phyloP scores from a whole-genome alignment of 352 stramenopile genomes.

The Lagenidium sp. region DNA sequence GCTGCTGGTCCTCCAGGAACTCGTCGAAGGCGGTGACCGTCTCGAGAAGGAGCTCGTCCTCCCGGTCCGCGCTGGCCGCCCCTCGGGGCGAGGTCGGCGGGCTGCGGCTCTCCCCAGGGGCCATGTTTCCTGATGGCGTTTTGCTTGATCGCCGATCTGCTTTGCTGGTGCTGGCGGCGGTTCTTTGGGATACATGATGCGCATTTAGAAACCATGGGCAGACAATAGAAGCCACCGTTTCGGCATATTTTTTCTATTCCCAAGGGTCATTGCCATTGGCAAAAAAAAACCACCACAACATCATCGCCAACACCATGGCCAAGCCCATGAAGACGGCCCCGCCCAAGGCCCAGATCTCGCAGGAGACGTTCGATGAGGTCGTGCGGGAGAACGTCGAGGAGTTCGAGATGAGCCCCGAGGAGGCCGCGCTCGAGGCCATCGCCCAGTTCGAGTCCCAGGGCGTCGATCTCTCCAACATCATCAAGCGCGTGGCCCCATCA shows the following conservation, averaged over 20 bases:
- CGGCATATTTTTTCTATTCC: too few species aligned
- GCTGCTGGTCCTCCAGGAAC: constrained; percentile 43
- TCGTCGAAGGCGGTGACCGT: constrained; percentile 32
- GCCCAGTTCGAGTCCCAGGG: constrained; percentile 83
- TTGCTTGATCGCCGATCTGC: too few species aligned
- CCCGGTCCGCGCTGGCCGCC: constrained; percentile 1
- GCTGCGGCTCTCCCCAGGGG: background rate
- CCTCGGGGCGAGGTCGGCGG: too few species aligned
- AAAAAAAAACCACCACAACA: too few species aligned
- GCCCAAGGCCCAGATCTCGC: constrained; percentile 63
- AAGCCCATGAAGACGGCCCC: constrained; percentile 12
- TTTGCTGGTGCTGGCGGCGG: too few species aligned
- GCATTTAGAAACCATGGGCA: constrained; percentile 5
- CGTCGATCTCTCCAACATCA: constrained; percentile 81
- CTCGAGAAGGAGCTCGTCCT: constrained; percentile 31
- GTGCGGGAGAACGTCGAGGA: constrained; percentile 87
- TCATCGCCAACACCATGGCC: too few species aligned
- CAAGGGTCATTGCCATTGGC: too few species aligned
- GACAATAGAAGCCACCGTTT: background rate
- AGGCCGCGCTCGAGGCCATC: constrained; percentile 70
- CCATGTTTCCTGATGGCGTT: too few species aligned
- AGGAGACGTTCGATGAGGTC: constrained; percentile 87
- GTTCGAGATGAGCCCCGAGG: constrained; percentile 80
- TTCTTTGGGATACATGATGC: too few species aligned
- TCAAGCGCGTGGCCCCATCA: constrained; percentile 48